Evolutionary conservation across 129 eudicot species (phyloP), one percentile per base, ranked within the genome.

Genomic region (Chrysanthemum lavandulifolium): DNA sequence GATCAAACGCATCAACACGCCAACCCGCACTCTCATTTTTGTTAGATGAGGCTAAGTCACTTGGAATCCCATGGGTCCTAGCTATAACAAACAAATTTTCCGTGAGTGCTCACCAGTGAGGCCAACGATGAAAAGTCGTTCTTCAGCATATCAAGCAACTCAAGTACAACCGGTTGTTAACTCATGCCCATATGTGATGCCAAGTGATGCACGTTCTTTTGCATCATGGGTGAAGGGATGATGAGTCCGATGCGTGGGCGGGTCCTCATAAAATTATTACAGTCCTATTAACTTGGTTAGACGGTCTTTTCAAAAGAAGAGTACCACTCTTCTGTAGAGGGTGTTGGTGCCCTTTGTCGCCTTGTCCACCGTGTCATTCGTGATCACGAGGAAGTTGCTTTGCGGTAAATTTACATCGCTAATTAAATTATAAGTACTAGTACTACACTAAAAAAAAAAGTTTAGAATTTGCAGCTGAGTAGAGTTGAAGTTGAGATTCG

Each of bases 121-220:
- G n/a, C n/a, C n/a, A n/a, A n/a, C n/a, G n/a, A n/a, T n/a, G n/a
- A n/a, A n/a, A n/a, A n/a, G n/a, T n/a, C n/a, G n/a, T n/a, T n/a
- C n/a, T n/a, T n/a, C n/a, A n/a, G n/a, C n/a, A 71, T 94, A 94
- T 81, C 93, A 82, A 67, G 96, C 97, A 45, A 78, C 88, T 70
- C 91, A 2, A 79, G 76, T 74, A 82, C 58, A 50, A 86, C 92
- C 13, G 86, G 83, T 94, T 33, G 67, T 94, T 65, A 90, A 94
- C 77, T 94, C 98, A 3, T 90, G 96, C 78, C 92, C 97, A 10
- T 90, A 94, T 68, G 87, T 90, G 12, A 84, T 86, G 81, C 96
- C 95, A 61, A 86, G 73, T 68, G 81, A 86, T 2, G 85, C 82
- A n/a, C 82, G 80, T 23, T 68, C 48, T 74, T 47, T 84, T 72